Conservation (phyloP, 805 yeast genomes). For the Teunomyces gatunensis region DNA sequence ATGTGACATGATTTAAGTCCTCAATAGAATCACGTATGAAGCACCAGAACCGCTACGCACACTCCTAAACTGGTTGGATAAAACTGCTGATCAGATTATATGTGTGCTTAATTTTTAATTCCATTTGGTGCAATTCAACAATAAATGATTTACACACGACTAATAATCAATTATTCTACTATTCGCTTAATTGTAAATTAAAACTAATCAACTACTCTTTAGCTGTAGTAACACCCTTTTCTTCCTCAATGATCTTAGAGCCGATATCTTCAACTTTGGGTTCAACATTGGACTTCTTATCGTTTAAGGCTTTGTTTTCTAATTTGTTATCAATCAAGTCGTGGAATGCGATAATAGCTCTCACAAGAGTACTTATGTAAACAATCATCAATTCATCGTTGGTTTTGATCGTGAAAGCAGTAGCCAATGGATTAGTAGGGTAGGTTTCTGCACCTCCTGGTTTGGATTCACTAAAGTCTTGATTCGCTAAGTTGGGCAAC, state of each 20-base stretch:
- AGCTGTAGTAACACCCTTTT: neutral
- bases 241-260: constrained; percentile 2
- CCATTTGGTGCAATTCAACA: neutral
- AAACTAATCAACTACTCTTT: neutral
- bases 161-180: neutral
- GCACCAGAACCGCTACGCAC: neutral
- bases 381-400: constrained; percentile 95
- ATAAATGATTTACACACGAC: neutral
- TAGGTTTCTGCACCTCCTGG: constrained; percentile 16
- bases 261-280: neutral
- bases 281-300: constrained; percentile 14
- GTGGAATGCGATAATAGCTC: constrained; percentile 95
- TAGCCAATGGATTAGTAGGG: constrained; percentile 54
- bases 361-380: constrained; percentile 82
- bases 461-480: constrained; percentile 14
- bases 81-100: neutral
- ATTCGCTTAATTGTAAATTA: neutral
- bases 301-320: constrained; percentile 54
- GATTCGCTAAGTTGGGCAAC: constrained; percentile 67
- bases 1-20: constrained; percentile 13
- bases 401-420: constrained; percentile 87
- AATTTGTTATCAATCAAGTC: constrained; percentile 95
- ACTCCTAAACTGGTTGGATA: neutral
- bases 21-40: neutral
- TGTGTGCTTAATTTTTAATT: neutral